Evolutionary conservation across 768 basidiomycete genomes (phyloP).

Genomic region (Collybiopsis luxurians): DNA sequence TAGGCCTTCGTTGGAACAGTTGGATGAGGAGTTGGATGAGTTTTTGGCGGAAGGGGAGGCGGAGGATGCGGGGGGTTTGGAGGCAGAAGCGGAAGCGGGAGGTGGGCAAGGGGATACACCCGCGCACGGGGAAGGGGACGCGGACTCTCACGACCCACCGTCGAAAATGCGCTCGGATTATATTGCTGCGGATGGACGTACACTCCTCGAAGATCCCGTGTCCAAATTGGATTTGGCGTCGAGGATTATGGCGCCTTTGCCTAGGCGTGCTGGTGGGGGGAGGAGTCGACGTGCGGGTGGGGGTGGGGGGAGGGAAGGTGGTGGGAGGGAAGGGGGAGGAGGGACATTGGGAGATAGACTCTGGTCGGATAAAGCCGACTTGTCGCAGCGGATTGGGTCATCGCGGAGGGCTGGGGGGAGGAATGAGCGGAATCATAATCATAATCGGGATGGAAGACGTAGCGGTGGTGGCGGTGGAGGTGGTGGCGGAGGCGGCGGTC

Average conservation of each 20-base stretch:
- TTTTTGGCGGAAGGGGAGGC: slow-evolving; percentile 53
- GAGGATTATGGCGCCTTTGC: slow-evolving; percentile 45
- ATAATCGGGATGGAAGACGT: slow-evolving; percentile 7
- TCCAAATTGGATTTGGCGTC: slow-evolving; percentile 36
- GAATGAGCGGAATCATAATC: slow-evolving; percentile 13
- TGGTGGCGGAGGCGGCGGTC: slow-evolving; percentile 9
- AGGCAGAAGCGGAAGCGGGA: slow-evolving; percentile 11
- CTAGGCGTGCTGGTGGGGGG: slow-evolving; percentile 35
- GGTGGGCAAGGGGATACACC: too few relatives aligned
- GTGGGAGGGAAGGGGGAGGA: neutral
- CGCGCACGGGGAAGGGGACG: too few relatives aligned
- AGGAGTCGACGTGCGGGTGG: too few relatives aligned
- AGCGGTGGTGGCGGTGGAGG: slow-evolving; percentile 2
- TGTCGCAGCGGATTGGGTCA: neutral
- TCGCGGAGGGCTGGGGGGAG: slow-evolving; percentile 13
- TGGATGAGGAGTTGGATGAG: slow-evolving; percentile 69
- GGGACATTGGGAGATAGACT: slow-evolving; percentile 14
- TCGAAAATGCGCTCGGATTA: slow-evolving; percentile 73
- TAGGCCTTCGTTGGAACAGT: too few relatives aligned
- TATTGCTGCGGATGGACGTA: slow-evolving; percentile 46
- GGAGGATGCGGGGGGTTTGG: slow-evolving; percentile 20
- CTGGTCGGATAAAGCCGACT: slow-evolving; percentile 10
- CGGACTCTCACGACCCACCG: slow-evolving; percentile 48
- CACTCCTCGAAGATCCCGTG: slow-evolving; percentile 58
- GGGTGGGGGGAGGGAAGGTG: too few relatives aligned